Conservation (phyloP, 208 protist genomes). For the Porcisia deanei region DNA sequence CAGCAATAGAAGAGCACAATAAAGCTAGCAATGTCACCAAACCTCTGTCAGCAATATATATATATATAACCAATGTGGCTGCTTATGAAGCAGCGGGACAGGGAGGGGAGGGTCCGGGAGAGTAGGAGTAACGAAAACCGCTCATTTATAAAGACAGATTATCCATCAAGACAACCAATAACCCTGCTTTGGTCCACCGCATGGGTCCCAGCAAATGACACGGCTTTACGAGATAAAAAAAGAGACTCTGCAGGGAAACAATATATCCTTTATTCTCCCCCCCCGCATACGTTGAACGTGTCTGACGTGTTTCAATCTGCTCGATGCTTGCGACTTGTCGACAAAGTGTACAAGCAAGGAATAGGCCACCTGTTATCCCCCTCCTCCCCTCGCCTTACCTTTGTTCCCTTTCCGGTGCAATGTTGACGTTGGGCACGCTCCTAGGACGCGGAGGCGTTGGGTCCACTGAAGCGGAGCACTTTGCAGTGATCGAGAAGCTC, state of each 20-base stretch:
- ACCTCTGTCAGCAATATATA: neutral
- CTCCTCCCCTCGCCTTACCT: neutral
- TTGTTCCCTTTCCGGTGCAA: neutral
- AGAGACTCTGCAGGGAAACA: neutral
- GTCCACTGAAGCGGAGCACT: slow-evolving; percentile 22
- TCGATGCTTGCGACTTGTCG: neutral
- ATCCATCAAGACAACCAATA: neutral
- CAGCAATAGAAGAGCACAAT: neutral
- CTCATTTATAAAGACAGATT: too few relatives aligned
- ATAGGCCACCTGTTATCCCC: neutral
- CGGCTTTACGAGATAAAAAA: neutral
- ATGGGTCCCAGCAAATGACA: neutral
- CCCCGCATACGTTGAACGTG: neutral
- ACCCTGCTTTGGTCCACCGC: neutral
- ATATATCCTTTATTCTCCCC: neutral
- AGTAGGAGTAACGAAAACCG: neutral
- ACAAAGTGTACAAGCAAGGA: neutral
- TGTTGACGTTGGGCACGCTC: neutral
- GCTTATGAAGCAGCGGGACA: neutral
- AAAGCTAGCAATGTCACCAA: neutral
- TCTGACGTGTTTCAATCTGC: neutral
- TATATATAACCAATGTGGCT: neutral
- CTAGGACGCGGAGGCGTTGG: neutral
- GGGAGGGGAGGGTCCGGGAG: neutral
- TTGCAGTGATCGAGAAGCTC: slow-evolving; percentile 47